Conservation (phyloP, 164 flowering plant genomes). For the Stephania japonica region DNA sequence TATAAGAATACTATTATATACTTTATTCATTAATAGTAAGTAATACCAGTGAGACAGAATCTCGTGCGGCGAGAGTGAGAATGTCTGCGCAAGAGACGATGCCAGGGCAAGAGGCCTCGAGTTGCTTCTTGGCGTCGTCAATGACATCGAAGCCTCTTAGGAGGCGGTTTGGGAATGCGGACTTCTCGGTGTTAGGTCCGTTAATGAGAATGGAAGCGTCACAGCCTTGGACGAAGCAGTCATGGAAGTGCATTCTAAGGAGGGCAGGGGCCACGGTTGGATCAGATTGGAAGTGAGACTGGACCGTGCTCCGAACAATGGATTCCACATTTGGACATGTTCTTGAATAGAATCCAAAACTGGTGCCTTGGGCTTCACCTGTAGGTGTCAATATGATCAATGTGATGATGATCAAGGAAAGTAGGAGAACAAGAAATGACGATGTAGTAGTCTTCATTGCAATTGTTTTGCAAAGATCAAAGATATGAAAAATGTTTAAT, state of each 20-base stretch:
- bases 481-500: background rate
- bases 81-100: constrained; percentile 74
- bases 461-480: background rate
- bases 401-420: constrained; percentile 11
- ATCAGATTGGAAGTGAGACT: constrained; percentile 22
- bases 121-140: constrained; percentile 48
- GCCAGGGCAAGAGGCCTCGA: constrained; percentile 58
- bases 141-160: constrained; percentile 53
- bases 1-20: no score
- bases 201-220: constrained; percentile 56
- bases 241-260: constrained; percentile 64
- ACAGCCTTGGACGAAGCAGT: constrained; percentile 69
- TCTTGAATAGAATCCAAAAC: constrained; percentile 39
- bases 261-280: constrained; percentile 46
- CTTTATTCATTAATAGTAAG: constrained; percentile 15
- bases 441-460: background rate
- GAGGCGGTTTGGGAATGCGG: constrained; percentile 32
- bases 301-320: constrained; percentile 34
- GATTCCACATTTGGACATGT: constrained; percentile 46
- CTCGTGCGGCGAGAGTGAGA: constrained; percentile 63
- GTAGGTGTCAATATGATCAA: background rate
- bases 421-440: background rate
- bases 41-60: constrained; percentile 53
- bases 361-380: constrained; percentile 30
- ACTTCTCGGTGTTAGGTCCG: constrained; percentile 43